Evolutionary conservation across 78 protist genomes (phyloP), one percentile per base, ranked within the genome.

Genomic region (Guillardia theta): DNA sequence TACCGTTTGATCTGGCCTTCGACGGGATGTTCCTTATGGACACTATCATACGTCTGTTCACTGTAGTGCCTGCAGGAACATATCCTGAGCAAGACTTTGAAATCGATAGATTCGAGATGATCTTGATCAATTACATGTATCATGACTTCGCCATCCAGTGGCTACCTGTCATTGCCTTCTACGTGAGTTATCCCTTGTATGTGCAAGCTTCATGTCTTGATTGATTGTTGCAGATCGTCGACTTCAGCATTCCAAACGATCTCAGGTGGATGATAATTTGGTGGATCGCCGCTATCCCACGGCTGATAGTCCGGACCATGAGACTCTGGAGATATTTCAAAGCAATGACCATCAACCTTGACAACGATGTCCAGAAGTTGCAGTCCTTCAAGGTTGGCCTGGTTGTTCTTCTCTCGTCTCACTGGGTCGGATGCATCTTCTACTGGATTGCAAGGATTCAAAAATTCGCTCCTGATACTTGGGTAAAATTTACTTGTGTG

Each of bases 351-450:
- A 33, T 15, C 21, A 33, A 70, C 83, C 45, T 70, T 22, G 41
- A 70, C 41, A 43, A 36, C 45, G 36, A 43, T 43, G 83, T 33
- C 36, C 33, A 24, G 5, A 15, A 36, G 41, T 33, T 70, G 83
- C 83, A 70, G 83, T 0, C 36, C 36, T 12, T 70, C 83, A 70
- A 70, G 41, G 10, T 78, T 30, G 4, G 53, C 9, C 0, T 44
- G 50, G 12, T 78, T 36, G 44, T 78, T 36, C 44, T 78, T 30
- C 45, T 78, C n/a, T 27, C 50, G 0, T 18, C 90, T 2, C 90
- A 78, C 48, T 78, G 90, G 90, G 50, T 78, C 1, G 90, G 90
- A 18, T 78, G 90, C 48, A 43, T 78, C 50, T 78, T 43, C 21
- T 78, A 12, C 48, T 78, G 39, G 37, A 44, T 78, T 48, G 5